Conservation (phyloP, 2,329 filamentous ascomycete species). For the Neonectria magnoliae region DNA sequence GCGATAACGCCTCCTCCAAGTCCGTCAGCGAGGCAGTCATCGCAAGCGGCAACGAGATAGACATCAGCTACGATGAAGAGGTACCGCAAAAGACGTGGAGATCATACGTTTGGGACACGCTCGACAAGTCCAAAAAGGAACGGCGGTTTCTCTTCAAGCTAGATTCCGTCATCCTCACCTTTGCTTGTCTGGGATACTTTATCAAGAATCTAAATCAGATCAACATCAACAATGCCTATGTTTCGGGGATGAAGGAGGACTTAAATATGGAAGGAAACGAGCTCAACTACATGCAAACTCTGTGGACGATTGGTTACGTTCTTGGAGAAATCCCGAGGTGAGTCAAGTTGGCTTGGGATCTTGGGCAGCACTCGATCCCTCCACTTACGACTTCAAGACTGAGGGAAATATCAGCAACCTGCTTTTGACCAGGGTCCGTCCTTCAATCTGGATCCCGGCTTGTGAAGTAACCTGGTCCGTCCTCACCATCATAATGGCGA, state of each 20-base stretch:
- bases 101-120: slow-evolving; percentile 60
- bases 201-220: slow-evolving; percentile 52
- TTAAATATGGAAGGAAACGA: slow-evolving; percentile 54
- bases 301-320: slow-evolving; percentile 70
- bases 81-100: slow-evolving; percentile 54
- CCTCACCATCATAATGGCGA: slow-evolving; percentile 50
- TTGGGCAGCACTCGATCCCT: neutral
- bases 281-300: slow-evolving; percentile 63
- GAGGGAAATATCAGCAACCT: slow-evolving; percentile 36
- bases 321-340: slow-evolving; percentile 53
- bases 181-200: slow-evolving; percentile 51
- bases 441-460: slow-evolving; percentile 53
- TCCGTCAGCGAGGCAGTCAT: slow-evolving; percentile 14
- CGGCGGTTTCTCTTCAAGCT: slow-evolving; percentile 54
- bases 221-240: slow-evolving; percentile 52
- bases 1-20: slow-evolving; percentile 22
- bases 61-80: slow-evolving; percentile 35
- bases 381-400: neutral
- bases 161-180: slow-evolving; percentile 52
- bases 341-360: neutral
- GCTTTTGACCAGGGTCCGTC: slow-evolving; percentile 50
- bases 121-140: slow-evolving; percentile 55
- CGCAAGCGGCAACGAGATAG: slow-evolving; percentile 13
- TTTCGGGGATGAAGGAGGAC: slow-evolving; percentile 61
- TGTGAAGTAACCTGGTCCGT: slow-evolving; percentile 48